Evolutionary conservation across 306 rosid species (phyloP), one percentile per base, ranked within the genome.

Genomic region (Morella rubra): DNA sequence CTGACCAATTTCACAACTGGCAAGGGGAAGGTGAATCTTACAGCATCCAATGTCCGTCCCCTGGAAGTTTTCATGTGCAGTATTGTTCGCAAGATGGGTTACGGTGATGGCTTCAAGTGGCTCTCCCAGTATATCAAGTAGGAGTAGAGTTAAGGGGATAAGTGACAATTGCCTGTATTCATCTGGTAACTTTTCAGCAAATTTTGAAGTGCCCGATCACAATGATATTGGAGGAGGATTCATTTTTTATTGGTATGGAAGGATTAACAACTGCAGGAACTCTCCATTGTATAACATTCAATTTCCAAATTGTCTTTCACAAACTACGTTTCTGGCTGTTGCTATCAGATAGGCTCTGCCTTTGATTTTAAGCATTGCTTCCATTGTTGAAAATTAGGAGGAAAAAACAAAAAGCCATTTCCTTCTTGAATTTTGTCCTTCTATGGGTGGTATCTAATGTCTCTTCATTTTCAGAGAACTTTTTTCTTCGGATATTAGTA

Each of bases 21-120:
- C 27, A 91, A 91, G 82, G 97, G 94, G 45, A 89, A 88, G 77
- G 89, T 89, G 80, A 85, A 79, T 79, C 79, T 91, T 80, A 62
- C 77, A 1, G 91, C 84, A 76, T 76, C 94, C 66, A 84, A 79
- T 71, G 91, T 91, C 56, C 94, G 97, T 14, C 94, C 94, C 65
- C 59, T 91, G n/a, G 97, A 91, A 80, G 94, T 91, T n/a, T 91
- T 89, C 84, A 91, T 91, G 97, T 91, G 97, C 85, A 91, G 97
- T 51, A 91, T 91, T 59, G 97, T 91, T 69, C 94, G 97, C 76
- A 91, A 91, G 85, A 91, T 91, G 97, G 97, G 97, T 1, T 91
- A 91, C 14, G 97, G 94, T 0, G 97, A 91, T 51, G 97, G 97
- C 77, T 91, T 91, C 75, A 82, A 83, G 85, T 91, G 97, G 97